Conservation (phyloP, 768 basidiomycete species). For the Kwoniella heveanensis region DNA sequence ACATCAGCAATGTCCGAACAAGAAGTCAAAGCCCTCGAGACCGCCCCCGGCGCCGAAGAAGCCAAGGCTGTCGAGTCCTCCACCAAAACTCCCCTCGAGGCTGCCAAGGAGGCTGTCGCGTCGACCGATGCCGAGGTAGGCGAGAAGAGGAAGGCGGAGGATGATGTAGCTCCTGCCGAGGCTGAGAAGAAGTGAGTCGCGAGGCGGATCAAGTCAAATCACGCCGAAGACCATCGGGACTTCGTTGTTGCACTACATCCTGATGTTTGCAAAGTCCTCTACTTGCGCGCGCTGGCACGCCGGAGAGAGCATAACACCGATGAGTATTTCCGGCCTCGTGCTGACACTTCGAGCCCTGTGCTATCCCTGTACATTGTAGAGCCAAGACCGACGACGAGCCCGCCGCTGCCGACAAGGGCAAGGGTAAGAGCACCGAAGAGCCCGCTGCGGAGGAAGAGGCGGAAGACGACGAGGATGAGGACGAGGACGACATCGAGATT, state of each 20-base stretch:
- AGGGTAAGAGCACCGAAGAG: conserved; percentile 34
- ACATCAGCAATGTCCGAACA: conserved; percentile 26
- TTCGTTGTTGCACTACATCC: too few relatives aligned
- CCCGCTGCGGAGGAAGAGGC: conserved; percentile 26
- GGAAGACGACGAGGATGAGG: conserved; percentile 61
- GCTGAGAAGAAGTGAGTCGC: conserved; percentile 35
- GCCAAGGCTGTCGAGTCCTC: conserved; percentile 17
- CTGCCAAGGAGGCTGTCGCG: conserved; percentile 7
- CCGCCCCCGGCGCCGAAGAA: conserved; percentile 20
- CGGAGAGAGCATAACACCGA: too few relatives aligned
- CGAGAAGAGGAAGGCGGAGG: conserved; percentile 43
- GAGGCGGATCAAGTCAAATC: background rate
- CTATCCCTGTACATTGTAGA: conserved; percentile 6
- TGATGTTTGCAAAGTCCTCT: too few relatives aligned
- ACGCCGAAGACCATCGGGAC: too few relatives aligned
- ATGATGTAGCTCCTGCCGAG: conserved; percentile 13
- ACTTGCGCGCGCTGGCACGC: too few relatives aligned
- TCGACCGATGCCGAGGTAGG: conserved; percentile 25
- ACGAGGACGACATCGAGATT: conserved; percentile 39
- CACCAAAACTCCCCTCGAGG: conserved; percentile 9
- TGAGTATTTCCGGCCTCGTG: too few relatives aligned
- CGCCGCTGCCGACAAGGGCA: conserved; percentile 29
- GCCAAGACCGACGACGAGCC: conserved; percentile 24
- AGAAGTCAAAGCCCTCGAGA: conserved; percentile 27
- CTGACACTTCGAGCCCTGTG: too few relatives aligned